Base-by-base conservation (phyloP, 192 early-diverging fungal genomes). In the Gryganskiella cystojenkinii region DNA sequence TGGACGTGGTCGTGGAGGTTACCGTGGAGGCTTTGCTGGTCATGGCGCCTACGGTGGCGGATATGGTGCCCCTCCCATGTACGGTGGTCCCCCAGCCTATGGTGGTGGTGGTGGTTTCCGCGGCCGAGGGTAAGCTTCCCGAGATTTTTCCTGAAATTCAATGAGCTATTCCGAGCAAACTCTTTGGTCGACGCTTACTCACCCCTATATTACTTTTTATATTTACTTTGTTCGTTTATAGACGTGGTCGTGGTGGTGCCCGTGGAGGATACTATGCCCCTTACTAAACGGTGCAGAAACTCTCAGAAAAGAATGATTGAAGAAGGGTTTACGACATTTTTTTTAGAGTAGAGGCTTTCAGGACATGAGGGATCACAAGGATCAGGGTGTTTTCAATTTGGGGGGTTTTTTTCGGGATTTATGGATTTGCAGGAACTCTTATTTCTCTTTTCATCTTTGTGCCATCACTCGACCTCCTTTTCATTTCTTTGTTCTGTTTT, bases 21-120 rank as follows among this genome's bases (percentile, higher is more conserved):
- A 86, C 64, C 86, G 91, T 42, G 92, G 94, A 25, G 90, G 89
- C 42, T 82, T 76, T 75, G 78, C 72, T 49, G 81, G 80, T n/a
- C 81, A 80, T 75, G 83, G 76, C 13, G 64, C 70, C n/a, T 82
- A 84, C 67, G 73, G 71, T 9, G 37, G 37, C 56, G 60, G 67
- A 61, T 75, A 78, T 54, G 82, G 82, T 14, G 71, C 79, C 30
- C 71, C 62, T 22, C 80, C 85, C 15, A 30, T 50, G 60, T 71
- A 64, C 33, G 70, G 70, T 33, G 70, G 22, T 20, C 70, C 70
- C 33, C 44, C 67, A 50, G 57, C 68, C 24, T 81, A 72, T 49
- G 82, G 71, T 28, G 62, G 71, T 9, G 82, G 71, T 28, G 62
- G 71, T 9, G 71, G 84, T 28, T 85, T 75, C 33, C 84, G 84